phyloP scores from a whole-genome alignment of 306 rosid species.

The Quercus cerris region DNA sequence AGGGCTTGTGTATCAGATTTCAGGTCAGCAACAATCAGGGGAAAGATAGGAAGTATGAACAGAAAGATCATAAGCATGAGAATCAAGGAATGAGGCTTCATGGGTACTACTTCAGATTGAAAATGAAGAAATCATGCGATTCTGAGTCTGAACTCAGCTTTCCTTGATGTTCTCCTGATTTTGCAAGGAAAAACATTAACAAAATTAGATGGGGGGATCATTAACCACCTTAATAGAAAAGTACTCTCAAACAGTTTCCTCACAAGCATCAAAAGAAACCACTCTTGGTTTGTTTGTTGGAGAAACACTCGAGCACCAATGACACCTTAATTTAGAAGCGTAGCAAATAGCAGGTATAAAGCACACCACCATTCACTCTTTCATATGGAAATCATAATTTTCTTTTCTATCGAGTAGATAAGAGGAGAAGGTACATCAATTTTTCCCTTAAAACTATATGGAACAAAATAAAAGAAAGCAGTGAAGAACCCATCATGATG shows the following conservation, averaged over 20 bases:
- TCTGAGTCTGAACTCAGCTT: conserved; percentile 26
- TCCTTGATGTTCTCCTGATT: conserved; percentile 40
- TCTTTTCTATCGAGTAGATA: conserved; percentile 5
- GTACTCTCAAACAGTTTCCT: not conserved
- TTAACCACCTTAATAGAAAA: not conserved
- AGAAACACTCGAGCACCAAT: not conserved
- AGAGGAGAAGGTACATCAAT: not conserved
- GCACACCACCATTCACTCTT: not conserved
- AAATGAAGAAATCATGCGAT: conserved; percentile 20
- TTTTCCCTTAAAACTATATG: not conserved
- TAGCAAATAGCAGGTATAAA: not conserved
- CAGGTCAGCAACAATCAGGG: conserved; percentile 43
- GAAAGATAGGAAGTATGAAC: conserved; percentile 14
- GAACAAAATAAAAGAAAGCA: not conserved
- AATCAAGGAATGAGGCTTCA: conserved; percentile 46
- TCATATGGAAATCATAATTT: conserved; percentile 5
- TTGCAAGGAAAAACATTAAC: conserved; percentile 23
- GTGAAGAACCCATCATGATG: not conserved
- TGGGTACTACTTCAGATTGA: conserved; percentile 25
- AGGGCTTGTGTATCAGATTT: conserved; percentile 68
- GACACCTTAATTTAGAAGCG: not conserved
- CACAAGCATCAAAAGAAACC: not conserved
- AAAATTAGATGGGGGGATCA: conserved; percentile 13
- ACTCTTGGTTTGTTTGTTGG: not conserved
- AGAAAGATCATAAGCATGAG: conserved; percentile 31